Conservation (phyloP, 192 early-diverging fungal species). For the Entomortierella chlamydospora region DNA sequence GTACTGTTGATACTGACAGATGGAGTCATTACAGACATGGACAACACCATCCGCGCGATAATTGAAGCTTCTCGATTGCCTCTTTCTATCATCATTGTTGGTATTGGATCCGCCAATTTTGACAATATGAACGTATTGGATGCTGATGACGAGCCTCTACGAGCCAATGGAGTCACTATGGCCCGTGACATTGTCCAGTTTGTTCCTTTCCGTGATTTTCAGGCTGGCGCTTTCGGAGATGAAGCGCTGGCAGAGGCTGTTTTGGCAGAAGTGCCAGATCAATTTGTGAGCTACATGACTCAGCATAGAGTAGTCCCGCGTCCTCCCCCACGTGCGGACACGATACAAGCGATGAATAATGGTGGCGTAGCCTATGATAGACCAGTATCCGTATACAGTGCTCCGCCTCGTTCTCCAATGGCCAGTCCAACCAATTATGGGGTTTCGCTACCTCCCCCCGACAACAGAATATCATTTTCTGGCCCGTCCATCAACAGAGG, state of each 20-base stretch:
- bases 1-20: constrained; percentile 47
- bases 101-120: constrained; percentile 68
- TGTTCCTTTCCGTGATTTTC: constrained; percentile 62
- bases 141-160: constrained; percentile 58
- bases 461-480: neutral
- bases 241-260: constrained; percentile 60
- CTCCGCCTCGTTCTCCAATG: constrained; percentile 57
- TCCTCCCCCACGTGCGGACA: constrained; percentile 37
- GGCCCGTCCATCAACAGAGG: constrained; percentile 1
- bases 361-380: constrained; percentile 19
- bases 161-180: constrained; percentile 39
- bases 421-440: no score
- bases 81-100: constrained; percentile 69
- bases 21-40: constrained; percentile 55
- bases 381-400: neutral
- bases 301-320: constrained; percentile 49
- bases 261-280: constrained; percentile 70
- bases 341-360: constrained; percentile 46
- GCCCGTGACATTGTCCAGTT: constrained; percentile 73
- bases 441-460: no score
- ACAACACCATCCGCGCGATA: constrained; percentile 67
- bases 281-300: constrained; percentile 66
- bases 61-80: constrained; percentile 60
- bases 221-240: constrained; percentile 36
- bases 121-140: constrained; percentile 67